A percentile compares a stretch with the other conserved stretches of the same genome.
phyloP scores from a whole-genome alignment of 2,329 filamentous ascomycete genomes.

The Colletotrichum acutatum region DNA sequence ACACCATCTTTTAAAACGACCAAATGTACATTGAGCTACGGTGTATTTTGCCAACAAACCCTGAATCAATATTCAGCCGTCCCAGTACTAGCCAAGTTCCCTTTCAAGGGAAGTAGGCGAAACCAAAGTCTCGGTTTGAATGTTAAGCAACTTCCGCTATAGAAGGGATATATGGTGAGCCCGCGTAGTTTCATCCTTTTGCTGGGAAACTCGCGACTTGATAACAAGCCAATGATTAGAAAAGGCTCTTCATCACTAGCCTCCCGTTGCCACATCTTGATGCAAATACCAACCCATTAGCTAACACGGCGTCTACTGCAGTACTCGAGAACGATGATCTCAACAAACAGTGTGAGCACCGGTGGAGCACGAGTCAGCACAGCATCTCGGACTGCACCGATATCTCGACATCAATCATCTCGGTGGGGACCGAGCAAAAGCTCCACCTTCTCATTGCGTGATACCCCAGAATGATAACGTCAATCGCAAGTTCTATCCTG shows the following conservation, averaged over 20 bases:
- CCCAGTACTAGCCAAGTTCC: too few species aligned
- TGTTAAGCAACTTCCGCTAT: too few species aligned
- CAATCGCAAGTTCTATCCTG: conserved; percentile 5
- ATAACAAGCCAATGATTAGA: background rate
- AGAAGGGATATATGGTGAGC: too few species aligned
- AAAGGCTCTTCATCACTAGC: too few species aligned
- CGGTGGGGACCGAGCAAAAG: conserved; percentile 21
- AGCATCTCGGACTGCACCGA: conserved; percentile 25
- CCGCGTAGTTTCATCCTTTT: background rate
- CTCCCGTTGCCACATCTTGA: background rate
- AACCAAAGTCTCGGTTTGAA: too few species aligned
- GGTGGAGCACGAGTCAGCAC: conserved; percentile 5
- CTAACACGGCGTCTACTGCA: background rate
- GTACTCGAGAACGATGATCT: background rate
- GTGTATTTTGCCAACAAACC: too few species aligned
- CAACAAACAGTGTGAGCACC: background rate
- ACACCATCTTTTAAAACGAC: too few species aligned
- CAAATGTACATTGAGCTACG: too few species aligned
- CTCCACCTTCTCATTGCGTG: conserved; percentile 28
- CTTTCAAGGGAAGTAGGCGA: too few species aligned
- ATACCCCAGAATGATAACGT: conserved; percentile 26
- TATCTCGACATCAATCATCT: conserved; percentile 18
- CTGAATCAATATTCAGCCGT: too few species aligned
- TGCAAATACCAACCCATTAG: background rate
- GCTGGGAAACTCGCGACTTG: background rate